A percentile compares a stretch with the other conserved stretches of the same genome.
Evolutionary conservation across 2,329 filamentous ascomycete genomes (phyloP).

Genomic region (Hymenotorrendiella dingleyae): DNA sequence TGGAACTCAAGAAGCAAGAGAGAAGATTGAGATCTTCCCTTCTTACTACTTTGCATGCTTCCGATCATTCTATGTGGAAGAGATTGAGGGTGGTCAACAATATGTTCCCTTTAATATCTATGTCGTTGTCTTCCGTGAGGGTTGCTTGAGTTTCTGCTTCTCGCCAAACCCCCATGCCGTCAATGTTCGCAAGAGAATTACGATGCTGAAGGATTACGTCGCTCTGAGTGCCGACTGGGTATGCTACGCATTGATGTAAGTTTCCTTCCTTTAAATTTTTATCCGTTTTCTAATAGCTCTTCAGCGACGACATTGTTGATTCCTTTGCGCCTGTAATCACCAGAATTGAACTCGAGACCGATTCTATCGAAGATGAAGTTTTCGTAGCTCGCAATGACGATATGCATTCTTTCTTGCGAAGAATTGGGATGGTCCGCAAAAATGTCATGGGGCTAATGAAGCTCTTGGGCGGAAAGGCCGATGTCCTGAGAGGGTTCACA

Average conservation of each 20-base stretch:
- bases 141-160: constrained; percentile 92
- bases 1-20: constrained; percentile 86
- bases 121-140: constrained; percentile 93
- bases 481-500: constrained; percentile 94
- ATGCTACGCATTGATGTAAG: constrained; percentile 94
- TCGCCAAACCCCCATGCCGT: constrained; percentile 78
- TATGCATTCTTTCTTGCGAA: constrained; percentile 77
- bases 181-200: constrained; percentile 86
- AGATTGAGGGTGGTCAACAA: constrained; percentile 73
- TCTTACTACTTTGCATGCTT: constrained; percentile 99
- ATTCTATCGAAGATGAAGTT: constrained; percentile 90
- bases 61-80: constrained; percentile 77
- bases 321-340: constrained; percentile 86
- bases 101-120: constrained; percentile 96
- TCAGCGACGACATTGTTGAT: constrained; percentile 91
- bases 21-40: constrained; percentile 97
- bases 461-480: constrained; percentile 92
- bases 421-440: constrained; percentile 86
- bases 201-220: constrained; percentile 89
- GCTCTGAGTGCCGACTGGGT: constrained; percentile 96
- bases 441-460: constrained; percentile 92
- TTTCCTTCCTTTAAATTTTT: constrained; percentile 10
- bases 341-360: constrained; percentile 80
- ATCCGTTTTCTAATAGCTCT: constrained; percentile 9
- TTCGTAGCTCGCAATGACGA: constrained; percentile 89